Evolutionary conservation across 2,329 filamentous ascomycete species (phyloP), one percentile per base, ranked within the genome.

Genomic region (Pezicula neosporulosa): DNA sequence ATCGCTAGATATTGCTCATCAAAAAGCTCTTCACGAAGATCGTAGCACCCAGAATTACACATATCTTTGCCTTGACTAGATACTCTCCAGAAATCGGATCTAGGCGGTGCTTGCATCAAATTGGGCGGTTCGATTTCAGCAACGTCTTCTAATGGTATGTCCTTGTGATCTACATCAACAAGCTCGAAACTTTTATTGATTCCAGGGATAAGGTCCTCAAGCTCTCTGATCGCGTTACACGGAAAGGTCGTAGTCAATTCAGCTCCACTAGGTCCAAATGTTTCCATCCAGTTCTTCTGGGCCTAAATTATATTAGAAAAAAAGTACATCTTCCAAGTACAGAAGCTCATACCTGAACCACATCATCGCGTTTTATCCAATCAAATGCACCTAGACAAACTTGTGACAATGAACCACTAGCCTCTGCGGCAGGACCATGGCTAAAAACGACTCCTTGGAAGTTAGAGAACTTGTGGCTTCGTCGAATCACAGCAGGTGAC

Each of bases 381-480:
- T 70, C 69, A 49, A 72, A 71, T 4, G 61, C 69, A 45, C 68
- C 68, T 27, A 67, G 50, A 53, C 39, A 49, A 37, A 18, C 47
- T 28, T 47, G 36, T 16, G 7, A 38, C n/a, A 38, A 19, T 6
- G 15, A 24, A 39, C 18, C 43, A 19, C 13, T 24, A 44, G 47
- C 51, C 38, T 53, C 54, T 18, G 54, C 47, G 10, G 50, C 50
- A 12, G 63, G 62, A 3, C 62, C 64, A 56, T 70, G 67, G 48
- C 67, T 63, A 10, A 69, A 56, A 6, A 67, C 56, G 6, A 68
- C 68, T 6, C 65, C 66, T 42, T 70, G 69, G 42, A 70, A 69
- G 47, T 66, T 63, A 3, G 68, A 64, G 6, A 72, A 49, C 56
- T 71, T 72, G 28, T 63, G 56, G 1, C 64, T 66, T n/a, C 69